Evolutionary conservation across 2,329 filamentous ascomycete genomes (phyloP).

Genomic region (Aspergillus ustus): DNA sequence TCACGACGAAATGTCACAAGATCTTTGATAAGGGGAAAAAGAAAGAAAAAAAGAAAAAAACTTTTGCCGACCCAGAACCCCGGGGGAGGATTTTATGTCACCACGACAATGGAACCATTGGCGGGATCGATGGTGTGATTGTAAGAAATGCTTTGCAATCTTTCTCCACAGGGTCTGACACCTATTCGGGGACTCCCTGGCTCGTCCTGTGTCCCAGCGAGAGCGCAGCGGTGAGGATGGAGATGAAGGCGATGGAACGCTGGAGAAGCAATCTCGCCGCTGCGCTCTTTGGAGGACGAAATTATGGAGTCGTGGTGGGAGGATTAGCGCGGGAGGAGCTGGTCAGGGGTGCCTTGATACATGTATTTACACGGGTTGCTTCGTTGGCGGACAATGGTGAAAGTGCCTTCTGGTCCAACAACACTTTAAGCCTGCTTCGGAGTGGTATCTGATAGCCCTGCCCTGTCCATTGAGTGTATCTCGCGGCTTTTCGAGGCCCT

Average conservation of each 20-base stretch:
- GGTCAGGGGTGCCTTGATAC: conserved; percentile 1
- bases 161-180: conserved; percentile 2
- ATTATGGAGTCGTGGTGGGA: conserved; percentile 4
- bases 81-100: conserved; percentile 21
- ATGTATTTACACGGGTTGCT: conserved; percentile 10
- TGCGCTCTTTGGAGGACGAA: background rate
- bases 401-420: background rate
- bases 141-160: conserved; percentile 12
- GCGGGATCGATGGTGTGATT: conserved; percentile 31
- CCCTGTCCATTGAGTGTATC: background rate
- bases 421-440: background rate
- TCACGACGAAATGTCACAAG: conserved; percentile 15
- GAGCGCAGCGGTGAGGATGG: conserved; percentile 2
- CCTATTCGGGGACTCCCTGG: background rate
- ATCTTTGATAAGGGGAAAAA: conserved; percentile 22
- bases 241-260: background rate
- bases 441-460: background rate
- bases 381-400: background rate
- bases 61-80: conserved; percentile 20
- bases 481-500: background rate
- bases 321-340: conserved; percentile 6
- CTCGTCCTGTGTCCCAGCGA: background rate
- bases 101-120: conserved; percentile 30
- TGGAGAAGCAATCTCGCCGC: background rate
- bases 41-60: conserved; percentile 23